Base-by-base conservation (phyloP, 805 yeast species). In the Starmerella ratchasimensis region DNA sequence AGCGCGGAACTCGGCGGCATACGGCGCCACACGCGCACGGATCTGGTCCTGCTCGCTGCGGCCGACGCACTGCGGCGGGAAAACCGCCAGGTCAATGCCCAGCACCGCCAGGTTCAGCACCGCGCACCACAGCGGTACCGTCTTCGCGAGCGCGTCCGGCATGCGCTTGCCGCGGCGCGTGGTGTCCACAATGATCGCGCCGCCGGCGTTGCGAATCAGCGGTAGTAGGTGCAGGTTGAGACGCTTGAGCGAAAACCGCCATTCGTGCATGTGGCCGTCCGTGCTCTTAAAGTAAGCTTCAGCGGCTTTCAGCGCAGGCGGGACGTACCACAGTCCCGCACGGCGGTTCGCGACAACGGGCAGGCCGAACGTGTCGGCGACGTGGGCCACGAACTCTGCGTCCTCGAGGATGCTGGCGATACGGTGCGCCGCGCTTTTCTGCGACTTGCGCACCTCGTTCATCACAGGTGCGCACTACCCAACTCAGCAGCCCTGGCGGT, bases 41-140 rank as follows among this genome's bases (percentile, higher is more conserved):
- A 81, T 80, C 38, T 68, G 64, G 24, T 60, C 56, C 28, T 63
- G 64, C 52, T 81, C 94, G 23, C 73, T 69, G 8, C 49, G 45
- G 0, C 80, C 65, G 0, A 81, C 72, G 16, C 71, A 62, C n/a
- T 55, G 59, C 0, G 65, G 63, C 1, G 82, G 80, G 10, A 70
- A 59, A 34, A 21, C 11, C 6, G 19, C 31, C 9, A 73, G 54
- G 37, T 62, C 62, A 5, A 41, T 48, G 16, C 63, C 71, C 39
- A 65, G 65, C 54, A 73, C 57, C 1, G 77, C 60, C 26, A 56
- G 55, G 50, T 80, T 80, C 15, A 83, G 40, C 4, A 80, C 83
- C 0, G 86, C 80, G 57, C 93, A 80, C 96, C 96, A 84, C 1
- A 82, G 80, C 0, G 95, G 95, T 1, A 84, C 64, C 0, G 94